Conservation (phyloP, 176 grass and related monocot genomes). For the Guadua angustifolia region DNA sequence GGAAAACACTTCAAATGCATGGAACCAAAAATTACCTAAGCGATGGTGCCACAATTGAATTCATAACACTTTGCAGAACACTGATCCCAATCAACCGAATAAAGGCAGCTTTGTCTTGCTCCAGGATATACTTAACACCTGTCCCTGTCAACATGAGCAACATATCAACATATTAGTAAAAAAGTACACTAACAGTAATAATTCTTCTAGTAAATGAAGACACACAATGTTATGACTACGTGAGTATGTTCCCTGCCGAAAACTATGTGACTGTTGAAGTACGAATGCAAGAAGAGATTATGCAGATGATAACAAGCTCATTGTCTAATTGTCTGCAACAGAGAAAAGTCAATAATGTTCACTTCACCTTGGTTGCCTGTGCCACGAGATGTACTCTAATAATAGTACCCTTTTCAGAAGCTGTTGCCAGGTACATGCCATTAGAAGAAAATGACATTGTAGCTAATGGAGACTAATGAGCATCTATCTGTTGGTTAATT, state of each 20-base stretch:
- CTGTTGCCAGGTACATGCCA: constrained; percentile 86
- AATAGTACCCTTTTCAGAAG: constrained; percentile 94
- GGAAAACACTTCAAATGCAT: too few species aligned
- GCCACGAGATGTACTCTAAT: constrained; percentile 85
- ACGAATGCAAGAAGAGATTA: constrained; percentile 28
- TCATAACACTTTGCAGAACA: constrained; percentile 95
- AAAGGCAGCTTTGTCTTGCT: constrained; percentile 94
- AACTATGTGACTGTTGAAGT: constrained; percentile 76
- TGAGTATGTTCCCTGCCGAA: constrained; percentile 88
- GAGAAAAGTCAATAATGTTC: constrained; percentile 11
- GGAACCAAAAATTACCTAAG: too few species aligned
- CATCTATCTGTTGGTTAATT: constrained; percentile 79
- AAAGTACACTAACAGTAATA: constrained; percentile 22
- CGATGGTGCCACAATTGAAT: too few species aligned
- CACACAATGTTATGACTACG: too few species aligned
- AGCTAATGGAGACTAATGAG: constrained; percentile 77
- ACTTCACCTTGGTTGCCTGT: constrained; percentile 79
- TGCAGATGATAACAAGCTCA: neutral
- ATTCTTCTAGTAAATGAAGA: constrained; percentile 19
- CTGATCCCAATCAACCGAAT: constrained; percentile 84
- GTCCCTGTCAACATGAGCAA: constrained; percentile 64
- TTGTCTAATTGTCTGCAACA: neutral
- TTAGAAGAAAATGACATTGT: constrained; percentile 80
- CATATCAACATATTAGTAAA: too few species aligned
- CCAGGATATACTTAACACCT: constrained; percentile 94